These are phyloP conservation scores for Aspergillus sp. DNA, from an alignment of 2,329 filamentous ascomycete species.

Conservation along the genomic window DNA sequence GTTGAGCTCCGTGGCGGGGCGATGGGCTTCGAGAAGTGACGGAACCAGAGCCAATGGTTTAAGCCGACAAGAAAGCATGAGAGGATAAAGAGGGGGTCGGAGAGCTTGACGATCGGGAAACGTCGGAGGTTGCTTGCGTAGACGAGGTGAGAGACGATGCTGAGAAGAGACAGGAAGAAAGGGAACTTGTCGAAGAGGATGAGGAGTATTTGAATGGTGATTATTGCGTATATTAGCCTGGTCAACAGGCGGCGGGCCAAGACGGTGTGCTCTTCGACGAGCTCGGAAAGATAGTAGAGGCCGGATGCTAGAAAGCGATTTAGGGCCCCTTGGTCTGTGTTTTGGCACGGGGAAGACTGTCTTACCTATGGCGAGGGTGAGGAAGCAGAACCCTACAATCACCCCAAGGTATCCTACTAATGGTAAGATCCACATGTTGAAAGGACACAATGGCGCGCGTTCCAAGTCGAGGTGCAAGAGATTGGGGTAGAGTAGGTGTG, in stretches of 20 bases:
- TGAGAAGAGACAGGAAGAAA: constrained; percentile 71
- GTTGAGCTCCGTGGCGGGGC: constrained; percentile 41
- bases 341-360: not conserved
- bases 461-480: not conserved
- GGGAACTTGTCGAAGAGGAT: constrained; percentile 86
- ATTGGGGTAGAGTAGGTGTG: not conserved
- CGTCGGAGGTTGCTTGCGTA: constrained; percentile 85
- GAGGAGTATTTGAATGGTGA: constrained; percentile 74
- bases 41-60: constrained; percentile 97
- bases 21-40: constrained; percentile 76
- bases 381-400: constrained; percentile 85
- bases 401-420: constrained; percentile 88
- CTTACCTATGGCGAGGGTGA: constrained; percentile 87
- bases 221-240: constrained; percentile 81
- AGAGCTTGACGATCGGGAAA: constrained; percentile 79
- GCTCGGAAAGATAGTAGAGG: constrained; percentile 95
- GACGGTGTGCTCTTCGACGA: constrained; percentile 97
- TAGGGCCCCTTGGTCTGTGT: not conserved
- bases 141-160: constrained; percentile 78
- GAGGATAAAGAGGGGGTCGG: constrained; percentile 81
- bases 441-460: not conserved
- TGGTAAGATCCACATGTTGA: constrained; percentile 90
- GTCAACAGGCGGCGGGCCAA: constrained; percentile 85
- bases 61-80: constrained; percentile 84
- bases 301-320: constrained; percentile 71